phyloP scores from a whole-genome alignment of 345 rosid genomes.

The Populus pruinosa region DNA sequence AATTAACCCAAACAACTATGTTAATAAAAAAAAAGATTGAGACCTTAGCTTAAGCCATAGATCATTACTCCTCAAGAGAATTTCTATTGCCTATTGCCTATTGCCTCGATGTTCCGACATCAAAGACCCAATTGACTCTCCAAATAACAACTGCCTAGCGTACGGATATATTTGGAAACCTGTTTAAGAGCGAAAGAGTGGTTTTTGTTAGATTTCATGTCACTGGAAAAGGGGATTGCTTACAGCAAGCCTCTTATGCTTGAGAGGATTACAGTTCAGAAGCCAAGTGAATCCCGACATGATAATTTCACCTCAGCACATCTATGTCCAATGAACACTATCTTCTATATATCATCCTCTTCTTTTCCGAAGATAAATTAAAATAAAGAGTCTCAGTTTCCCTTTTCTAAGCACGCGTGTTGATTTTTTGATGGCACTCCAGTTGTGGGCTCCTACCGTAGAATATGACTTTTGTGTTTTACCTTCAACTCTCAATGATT shows the following conservation, averaged over 20 bases:
- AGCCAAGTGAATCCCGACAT: constrained; percentile 10
- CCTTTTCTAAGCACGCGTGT: constrained; percentile 25
- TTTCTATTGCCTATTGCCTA: too few species aligned
- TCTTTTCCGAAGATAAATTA: not conserved
- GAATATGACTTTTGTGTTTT: not conserved
- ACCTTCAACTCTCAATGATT: constrained; percentile 14
- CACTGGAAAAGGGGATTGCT: not conserved
- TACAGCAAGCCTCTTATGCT: too few species aligned
- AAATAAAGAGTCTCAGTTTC: not conserved
- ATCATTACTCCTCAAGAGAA: not conserved
- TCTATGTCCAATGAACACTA: not conserved
- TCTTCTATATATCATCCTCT: not conserved
- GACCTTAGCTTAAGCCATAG: too few species aligned
- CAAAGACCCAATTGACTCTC: too few species aligned
- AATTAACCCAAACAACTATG: too few species aligned
- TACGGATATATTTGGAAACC: too few species aligned
- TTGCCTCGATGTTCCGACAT: too few species aligned
- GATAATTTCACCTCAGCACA: constrained; percentile 16
- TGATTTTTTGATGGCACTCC: not conserved
- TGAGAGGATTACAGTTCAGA: constrained; percentile 6
- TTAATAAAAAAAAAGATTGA: too few species aligned
- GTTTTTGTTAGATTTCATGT: constrained; percentile 17
- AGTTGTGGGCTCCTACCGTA: not conserved
- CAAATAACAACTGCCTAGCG: too few species aligned
- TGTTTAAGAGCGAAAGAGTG: not conserved